phyloP scores from a whole-genome alignment of 2,329 filamentous ascomycete genomes.

The Eurotiales sp. region DNA sequence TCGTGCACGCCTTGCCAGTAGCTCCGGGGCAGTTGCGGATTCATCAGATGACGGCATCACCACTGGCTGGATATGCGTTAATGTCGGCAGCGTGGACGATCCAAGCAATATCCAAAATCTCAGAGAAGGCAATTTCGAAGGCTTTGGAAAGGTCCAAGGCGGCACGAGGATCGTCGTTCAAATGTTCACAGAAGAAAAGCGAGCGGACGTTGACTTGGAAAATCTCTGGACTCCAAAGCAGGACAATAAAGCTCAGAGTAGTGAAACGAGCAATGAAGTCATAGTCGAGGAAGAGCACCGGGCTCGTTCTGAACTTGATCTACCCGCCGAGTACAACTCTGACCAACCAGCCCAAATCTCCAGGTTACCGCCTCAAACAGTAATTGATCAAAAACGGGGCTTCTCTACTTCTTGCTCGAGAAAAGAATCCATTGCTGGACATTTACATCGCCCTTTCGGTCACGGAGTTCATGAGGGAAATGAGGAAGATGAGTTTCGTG shows the following conservation, averaged over 20 bases:
- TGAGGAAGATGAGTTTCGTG: too few relatives aligned
- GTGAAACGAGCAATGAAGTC: background rate
- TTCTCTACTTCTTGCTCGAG: conserved; percentile 23
- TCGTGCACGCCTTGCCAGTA: conserved; percentile 75
- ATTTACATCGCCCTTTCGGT: too few relatives aligned
- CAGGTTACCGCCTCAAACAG: conserved; percentile 19
- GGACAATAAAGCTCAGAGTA: conserved; percentile 12
- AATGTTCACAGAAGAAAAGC: conserved; percentile 68
- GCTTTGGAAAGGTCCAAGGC: conserved; percentile 63
- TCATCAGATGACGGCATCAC: conserved; percentile 80
- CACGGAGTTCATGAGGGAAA: too few relatives aligned
- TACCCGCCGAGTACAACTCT: conserved; percentile 20
- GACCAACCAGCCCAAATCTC: conserved; percentile 19
- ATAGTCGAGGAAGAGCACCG: conserved; percentile 10
- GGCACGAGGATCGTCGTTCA: conserved; percentile 65
- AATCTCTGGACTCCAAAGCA: conserved; percentile 55
- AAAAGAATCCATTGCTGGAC: too few relatives aligned
- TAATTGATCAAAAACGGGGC: conserved; percentile 26
- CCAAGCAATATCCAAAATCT: conserved; percentile 32
- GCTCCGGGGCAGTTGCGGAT: conserved; percentile 54
- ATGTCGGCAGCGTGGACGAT: conserved; percentile 68
- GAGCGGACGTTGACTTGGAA: conserved; percentile 64
- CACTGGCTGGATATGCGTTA: conserved; percentile 95
- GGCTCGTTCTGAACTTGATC: conserved; percentile 22
- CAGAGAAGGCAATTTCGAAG: conserved; percentile 54